These are phyloP conservation scores for Colletotrichum siamense DNA, from an alignment of 2,329 filamentous ascomycete species.

Conservation along the genomic window DNA sequence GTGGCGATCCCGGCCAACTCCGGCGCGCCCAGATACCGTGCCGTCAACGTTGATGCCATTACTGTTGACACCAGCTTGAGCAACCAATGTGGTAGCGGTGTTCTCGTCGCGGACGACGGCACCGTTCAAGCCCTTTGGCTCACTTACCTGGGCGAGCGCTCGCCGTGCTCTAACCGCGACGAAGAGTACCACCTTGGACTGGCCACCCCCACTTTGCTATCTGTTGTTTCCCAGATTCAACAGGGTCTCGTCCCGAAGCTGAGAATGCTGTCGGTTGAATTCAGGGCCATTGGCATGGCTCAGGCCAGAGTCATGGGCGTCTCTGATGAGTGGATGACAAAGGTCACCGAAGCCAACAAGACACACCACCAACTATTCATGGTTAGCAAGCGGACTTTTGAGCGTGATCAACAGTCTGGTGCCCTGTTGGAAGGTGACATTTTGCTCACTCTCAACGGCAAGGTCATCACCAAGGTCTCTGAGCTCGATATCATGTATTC, in stretches of 20 bases:
- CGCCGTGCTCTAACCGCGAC: conserved; percentile 79
- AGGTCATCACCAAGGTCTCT: conserved; percentile 90
- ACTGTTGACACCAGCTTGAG: conserved; percentile 94
- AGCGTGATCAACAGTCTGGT: conserved; percentile 53
- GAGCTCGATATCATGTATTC: conserved; percentile 98
- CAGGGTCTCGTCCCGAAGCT: conserved; percentile 79
- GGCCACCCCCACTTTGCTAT: conserved; percentile 84
- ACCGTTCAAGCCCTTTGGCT: conserved; percentile 96
- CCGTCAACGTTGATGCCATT: conserved; percentile 95
- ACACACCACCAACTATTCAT: conserved; percentile 97
- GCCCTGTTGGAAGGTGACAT: conserved; percentile 89
- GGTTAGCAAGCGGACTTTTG: conserved; percentile 87
- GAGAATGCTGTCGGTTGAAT: conserved; percentile 92
- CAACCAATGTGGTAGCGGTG: conserved; percentile 91
- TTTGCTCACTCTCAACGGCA: conserved; percentile 86
- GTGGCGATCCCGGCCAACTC: conserved; percentile 95
- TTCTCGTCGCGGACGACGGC: conserved; percentile 87
- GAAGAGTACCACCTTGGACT: conserved; percentile 96
- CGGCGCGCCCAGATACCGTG: conserved; percentile 88
- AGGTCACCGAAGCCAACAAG: conserved; percentile 86
- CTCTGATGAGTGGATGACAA: conserved; percentile 92
- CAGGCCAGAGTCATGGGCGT: conserved; percentile 98
- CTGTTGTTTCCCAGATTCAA: conserved; percentile 87
- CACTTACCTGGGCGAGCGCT: conserved; percentile 92
- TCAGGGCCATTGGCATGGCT: conserved; percentile 94